phyloP scores from a whole-genome alignment of 1,284 basidiomycete species.

The Boletellus deceptivus region DNA sequence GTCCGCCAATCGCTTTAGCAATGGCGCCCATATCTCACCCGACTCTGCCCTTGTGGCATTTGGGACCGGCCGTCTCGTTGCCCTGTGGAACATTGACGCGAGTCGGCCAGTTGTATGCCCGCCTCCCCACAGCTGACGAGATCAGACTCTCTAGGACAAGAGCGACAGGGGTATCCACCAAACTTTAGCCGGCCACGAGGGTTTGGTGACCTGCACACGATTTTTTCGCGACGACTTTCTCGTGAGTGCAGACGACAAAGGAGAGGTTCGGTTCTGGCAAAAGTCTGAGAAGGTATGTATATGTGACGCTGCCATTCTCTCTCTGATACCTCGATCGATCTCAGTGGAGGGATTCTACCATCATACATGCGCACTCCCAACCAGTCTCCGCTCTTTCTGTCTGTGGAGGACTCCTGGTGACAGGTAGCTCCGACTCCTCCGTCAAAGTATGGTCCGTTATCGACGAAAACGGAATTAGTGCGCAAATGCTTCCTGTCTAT shows the following conservation, averaged over 20 bases:
- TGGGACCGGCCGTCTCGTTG: constrained; percentile 74
- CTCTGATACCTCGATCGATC: constrained; percentile 10
- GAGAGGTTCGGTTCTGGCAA: constrained; percentile 57
- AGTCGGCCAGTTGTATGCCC: constrained; percentile 18
- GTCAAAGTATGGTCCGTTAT: constrained; percentile 69
- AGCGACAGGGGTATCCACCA: constrained; percentile 55
- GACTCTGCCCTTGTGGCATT: constrained; percentile 64
- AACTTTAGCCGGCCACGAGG: constrained; percentile 75
- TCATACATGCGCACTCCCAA: constrained; percentile 60
- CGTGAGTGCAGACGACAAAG: constrained; percentile 74
- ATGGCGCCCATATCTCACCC: constrained; percentile 57
- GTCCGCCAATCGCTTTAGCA: constrained; percentile 73
- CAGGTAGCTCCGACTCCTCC: constrained; percentile 77
- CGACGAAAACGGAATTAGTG: constrained; percentile 36
- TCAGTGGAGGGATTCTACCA: constrained; percentile 54
- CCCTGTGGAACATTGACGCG: constrained; percentile 73
- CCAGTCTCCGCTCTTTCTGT: constrained; percentile 66
- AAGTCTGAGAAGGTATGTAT: constrained; percentile 38
- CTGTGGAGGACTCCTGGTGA: constrained; percentile 51
- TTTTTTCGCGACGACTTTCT: constrained; percentile 54
- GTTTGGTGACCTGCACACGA: constrained; percentile 74
- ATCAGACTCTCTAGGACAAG: constrained; percentile 39
- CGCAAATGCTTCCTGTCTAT: constrained; percentile 3
- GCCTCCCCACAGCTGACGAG: constrained; percentile 4
- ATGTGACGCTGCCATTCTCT: constrained; percentile 14